phyloP scores from a whole-genome alignment of 2,329 filamentous ascomycete species.

The Clarireedia hainanense region DNA sequence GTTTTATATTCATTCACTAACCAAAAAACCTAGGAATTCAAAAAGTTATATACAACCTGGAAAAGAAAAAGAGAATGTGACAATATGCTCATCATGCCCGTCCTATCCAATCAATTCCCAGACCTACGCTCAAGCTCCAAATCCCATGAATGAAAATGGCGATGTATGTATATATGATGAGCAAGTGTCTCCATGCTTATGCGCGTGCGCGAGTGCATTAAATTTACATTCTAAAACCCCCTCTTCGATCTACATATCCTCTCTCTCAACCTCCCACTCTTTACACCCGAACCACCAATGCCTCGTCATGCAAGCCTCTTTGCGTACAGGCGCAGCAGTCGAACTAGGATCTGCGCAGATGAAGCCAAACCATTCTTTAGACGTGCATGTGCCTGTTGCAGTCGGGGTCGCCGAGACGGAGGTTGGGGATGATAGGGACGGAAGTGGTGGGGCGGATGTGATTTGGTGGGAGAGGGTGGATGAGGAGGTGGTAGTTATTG shows the following conservation, averaged over 20 bases:
- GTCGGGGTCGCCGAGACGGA: slow-evolving; percentile 16
- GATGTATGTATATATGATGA: too few relatives aligned
- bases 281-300: slow-evolving; percentile 25
- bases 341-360: slow-evolving; percentile 25
- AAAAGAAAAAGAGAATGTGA: too few relatives aligned
- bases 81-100: too few relatives aligned
- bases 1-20: too few relatives aligned
- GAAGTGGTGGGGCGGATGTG: slow-evolving; percentile 29
- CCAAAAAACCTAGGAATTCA: too few relatives aligned
- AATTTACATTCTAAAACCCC: not conserved
- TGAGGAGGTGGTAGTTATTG: slow-evolving; percentile 19
- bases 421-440: slow-evolving; percentile 14
- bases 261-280: slow-evolving; percentile 16
- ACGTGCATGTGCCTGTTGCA: slow-evolving; percentile 15
- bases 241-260: not conserved
- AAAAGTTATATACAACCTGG: too few relatives aligned
- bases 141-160: too few relatives aligned
- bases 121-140: too few relatives aligned
- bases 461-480: slow-evolving; percentile 23
- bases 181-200: too few relatives aligned
- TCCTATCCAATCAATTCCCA: too few relatives aligned
- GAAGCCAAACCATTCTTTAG: slow-evolving; percentile 25
- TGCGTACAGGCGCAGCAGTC: slow-evolving; percentile 5
- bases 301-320: slow-evolving; percentile 19
- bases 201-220: not conserved